Evolutionary conservation across 495 filamentous ascomycete genomes (phyloP), one percentile per base, ranked within the genome.

Genomic region (Aspergillus olivimuriae): DNA sequence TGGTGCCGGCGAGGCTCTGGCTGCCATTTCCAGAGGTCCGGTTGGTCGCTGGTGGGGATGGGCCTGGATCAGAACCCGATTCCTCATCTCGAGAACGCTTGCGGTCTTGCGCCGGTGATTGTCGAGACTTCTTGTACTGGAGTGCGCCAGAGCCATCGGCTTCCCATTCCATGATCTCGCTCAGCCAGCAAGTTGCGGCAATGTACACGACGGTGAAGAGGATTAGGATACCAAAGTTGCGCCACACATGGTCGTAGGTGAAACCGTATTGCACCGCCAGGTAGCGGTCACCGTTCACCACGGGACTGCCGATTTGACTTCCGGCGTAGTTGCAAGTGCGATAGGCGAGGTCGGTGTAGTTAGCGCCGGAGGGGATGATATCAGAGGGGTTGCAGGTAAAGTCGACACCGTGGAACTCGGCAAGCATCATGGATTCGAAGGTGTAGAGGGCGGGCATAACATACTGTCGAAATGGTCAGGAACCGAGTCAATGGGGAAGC

Each of bases 361-460:
- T 70, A 1, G 78, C 67, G 0, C 79, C 77, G 44, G 80, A 70
- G 11, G 83, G 80, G 4, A 79, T 67, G 15, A 82, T 65, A 37
- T 77, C 68, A 6, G 64, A 66, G 10, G 73, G 65, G 1, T 76
- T 69, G 45, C 71, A 74, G 20, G 55, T 44, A 35, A 74, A 69
- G 2, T 66, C 57, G 9, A 63, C 37, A 41, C 66, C 62, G 34
- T 71, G 62, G 21, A 74, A 73, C 28, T 74, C 71, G 48, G 83
- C 84, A 2, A 73, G 57, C 66, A 85, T 69, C 28, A 81, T 57
- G 0, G 70, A 70, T 53, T 84, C 86, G 46, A 84, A 88, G 1
- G 75, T 74, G 51, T 87, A 92, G 8, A 77, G 60, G 4, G 88
- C 63, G 0, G 86, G 86, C 37, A 87, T 84, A 45, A 84, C 72